Conservation (phyloP, 306 rosid genomes). For the Trifolium fragiferum region DNA sequence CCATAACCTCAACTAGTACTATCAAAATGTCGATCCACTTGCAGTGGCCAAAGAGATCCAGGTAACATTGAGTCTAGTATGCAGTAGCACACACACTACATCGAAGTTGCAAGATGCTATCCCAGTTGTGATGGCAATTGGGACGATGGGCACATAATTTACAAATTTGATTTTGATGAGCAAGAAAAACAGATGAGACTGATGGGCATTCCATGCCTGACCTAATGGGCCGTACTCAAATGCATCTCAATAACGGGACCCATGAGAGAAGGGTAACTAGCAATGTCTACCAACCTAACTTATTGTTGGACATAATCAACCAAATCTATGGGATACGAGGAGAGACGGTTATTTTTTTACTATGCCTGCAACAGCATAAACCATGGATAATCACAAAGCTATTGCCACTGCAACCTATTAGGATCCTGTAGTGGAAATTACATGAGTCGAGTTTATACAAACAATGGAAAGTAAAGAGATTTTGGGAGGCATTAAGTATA, state of each 20-base stretch:
- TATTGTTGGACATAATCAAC: constrained; percentile 5
- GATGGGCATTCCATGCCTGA: background rate
- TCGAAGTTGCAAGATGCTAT: background rate
- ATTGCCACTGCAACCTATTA: background rate
- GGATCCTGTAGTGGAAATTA: background rate
- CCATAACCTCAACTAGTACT: background rate
- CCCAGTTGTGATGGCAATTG: background rate
- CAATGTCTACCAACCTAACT: background rate
- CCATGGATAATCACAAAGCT: constrained; percentile 6
- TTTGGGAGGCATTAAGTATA: background rate
- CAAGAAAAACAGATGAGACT: background rate
- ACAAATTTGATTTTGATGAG: background rate
- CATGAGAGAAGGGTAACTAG: background rate
- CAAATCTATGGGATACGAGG: background rate
- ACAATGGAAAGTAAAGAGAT: background rate
- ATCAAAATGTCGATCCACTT: background rate
- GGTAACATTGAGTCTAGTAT: background rate
- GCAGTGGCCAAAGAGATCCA: background rate
- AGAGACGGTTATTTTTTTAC: background rate
- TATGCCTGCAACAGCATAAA: background rate
- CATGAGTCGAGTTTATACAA: background rate
- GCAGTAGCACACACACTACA: background rate
- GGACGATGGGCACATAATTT: background rate
- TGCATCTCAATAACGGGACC: background rate
- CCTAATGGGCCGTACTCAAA: background rate